Base-by-base conservation (phyloP, 148 eudicot genomes). In the Pouteria glomerata region DNA sequence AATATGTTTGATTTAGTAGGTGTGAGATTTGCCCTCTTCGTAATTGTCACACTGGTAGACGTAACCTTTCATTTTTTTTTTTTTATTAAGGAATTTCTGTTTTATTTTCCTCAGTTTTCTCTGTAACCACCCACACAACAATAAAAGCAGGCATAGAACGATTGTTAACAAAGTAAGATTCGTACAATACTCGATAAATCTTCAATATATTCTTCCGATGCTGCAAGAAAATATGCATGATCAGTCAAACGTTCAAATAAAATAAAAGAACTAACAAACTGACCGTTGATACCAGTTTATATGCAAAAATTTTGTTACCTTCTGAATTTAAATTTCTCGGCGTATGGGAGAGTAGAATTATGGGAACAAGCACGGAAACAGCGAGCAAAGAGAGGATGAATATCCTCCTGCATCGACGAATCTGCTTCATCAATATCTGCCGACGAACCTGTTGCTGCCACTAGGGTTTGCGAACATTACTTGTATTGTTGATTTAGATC, bases 401-500 rank as follows among this genome's bases (percentile, higher is more conserved):
- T 75, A 85, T 89, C 97, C 99, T 86, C 92, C 86, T 84, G 79
- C 88, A 84, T 85, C 81, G 75, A n/a, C 87, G 83, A 73, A 73
- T 68, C 76, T 69, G 77, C 90, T 72, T 91, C 97, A 89, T 92
- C 77, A 76, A 84, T 76, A 4, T 24, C 41, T 4, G 10, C 2
- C 16, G 27, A 13, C 14, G 30, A 6, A 21, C 16, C 12, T 2
- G 23, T 3, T 7, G 26, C 2, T n/a, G n/a, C 39, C 44, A 1
- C 61, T 50, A 68, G 55, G 70, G 69, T 52, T 62, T 23, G 24
- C 53, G 51, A 44, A 39, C 75, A 70, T 79, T 64, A 34, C 48
- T 31, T 5, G 29, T 3, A 23, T 1, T 21, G 12, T 37, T 1
- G n/a, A 57, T 39, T 6, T 65, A 18, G 47, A 44, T 69, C 11